Evolutionary conservation across 2,329 filamentous ascomycete genomes (phyloP), one percentile per base, ranked within the genome.

Genomic region (Xylaria hypoxylon): DNA sequence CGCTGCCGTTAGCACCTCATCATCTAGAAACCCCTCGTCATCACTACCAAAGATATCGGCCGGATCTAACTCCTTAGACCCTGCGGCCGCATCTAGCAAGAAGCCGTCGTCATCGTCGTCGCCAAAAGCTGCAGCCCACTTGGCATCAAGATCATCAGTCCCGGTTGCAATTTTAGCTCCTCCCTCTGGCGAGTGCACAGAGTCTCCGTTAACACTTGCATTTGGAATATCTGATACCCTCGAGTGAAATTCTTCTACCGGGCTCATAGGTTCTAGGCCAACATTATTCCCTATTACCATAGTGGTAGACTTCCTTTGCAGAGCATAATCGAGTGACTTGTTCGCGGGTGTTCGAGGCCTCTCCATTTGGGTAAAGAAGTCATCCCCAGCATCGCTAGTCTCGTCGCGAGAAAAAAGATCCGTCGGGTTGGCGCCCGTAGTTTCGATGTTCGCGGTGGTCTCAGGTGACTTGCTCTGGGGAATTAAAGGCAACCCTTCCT

Each of bases 21-120:
- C 94, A 6, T 97, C 90, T 10, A 97, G 81, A 67, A 97, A 91
- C 0, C 93, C 94, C 74, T 94, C 92, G 70, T 92, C 92, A 76
- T 97, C 94, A 71, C 94, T 94, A 51, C 92, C 89, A 70, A 94
- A 89, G 71, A 95, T 89, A 1, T 85, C 84, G 28, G 87, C 81
- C 0, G 89, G 85, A 70, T 92, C 89, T 19, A 92, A 74, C 59
- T 84, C 84, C 47, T 84, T 81, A 3, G 74, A 67, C 38, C 81
- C 81, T 28, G 77, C 75, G 1, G 78, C 76, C 15, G 84, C 80
- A 35, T 92, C 88, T 10, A 89, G 77, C 13, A 92, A 82, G 47
- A 89, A 85, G 26, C 84, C 84, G 26, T 89, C 89, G 53, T 89
- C 89, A 59, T 89, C 83, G 67, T 93, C 89, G 55, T 92, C 91